A percentile compares a stretch with the other conserved stretches of the same genome.
phyloP scores from a whole-genome alignment of 495 filamentous ascomycete species.

The Penicillium lagena region DNA sequence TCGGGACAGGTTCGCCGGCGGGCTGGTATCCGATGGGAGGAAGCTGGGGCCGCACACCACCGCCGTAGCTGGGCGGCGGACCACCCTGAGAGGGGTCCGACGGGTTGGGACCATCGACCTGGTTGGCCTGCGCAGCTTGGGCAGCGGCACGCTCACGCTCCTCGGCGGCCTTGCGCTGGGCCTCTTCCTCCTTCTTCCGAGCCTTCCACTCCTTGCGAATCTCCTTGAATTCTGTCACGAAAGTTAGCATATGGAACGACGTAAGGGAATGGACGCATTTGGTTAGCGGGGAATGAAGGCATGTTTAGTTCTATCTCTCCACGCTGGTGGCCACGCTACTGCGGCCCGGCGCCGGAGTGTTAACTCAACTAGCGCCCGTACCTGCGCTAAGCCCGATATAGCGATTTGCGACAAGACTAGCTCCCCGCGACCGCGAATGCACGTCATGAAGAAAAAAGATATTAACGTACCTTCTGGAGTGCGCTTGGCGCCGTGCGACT shows the following conservation, averaged over 20 bases:
- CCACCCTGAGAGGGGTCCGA: constrained; percentile 51
- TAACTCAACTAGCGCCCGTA: constrained; percentile 40
- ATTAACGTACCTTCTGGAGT: constrained; percentile 84
- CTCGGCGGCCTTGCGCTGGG: constrained; percentile 80
- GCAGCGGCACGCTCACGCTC: constrained; percentile 70
- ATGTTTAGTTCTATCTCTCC: constrained; percentile 21
- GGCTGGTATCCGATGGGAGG: constrained; percentile 82
- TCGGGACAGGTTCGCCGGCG: constrained; percentile 53
- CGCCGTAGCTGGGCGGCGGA: constrained; percentile 51
- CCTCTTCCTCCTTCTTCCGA: constrained; percentile 98
- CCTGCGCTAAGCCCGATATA: constrained; percentile 28
- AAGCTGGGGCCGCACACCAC: constrained; percentile 60
- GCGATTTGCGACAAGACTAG: constrained; percentile 27
- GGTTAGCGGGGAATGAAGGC: constrained; percentile 6
- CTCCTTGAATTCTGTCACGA: constrained; percentile 85
- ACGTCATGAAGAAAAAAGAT: constrained; percentile 5
- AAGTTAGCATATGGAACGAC: constrained; percentile 2
- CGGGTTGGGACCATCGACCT: constrained; percentile 49
- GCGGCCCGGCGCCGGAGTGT: constrained; percentile 43
- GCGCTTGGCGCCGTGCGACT: constrained; percentile 84
- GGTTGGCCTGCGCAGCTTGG: constrained; percentile 43
- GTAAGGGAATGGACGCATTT: not conserved
- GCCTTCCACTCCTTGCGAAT: constrained; percentile 99
- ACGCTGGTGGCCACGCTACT: constrained; percentile 39
- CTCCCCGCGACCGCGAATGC: constrained; percentile 2